Percentiles rank a stretch among this genome's conserved stretches.
phyloP scores from a whole-genome alignment of 2,329 filamentous ascomycete species.

The Fusarium concolor region DNA sequence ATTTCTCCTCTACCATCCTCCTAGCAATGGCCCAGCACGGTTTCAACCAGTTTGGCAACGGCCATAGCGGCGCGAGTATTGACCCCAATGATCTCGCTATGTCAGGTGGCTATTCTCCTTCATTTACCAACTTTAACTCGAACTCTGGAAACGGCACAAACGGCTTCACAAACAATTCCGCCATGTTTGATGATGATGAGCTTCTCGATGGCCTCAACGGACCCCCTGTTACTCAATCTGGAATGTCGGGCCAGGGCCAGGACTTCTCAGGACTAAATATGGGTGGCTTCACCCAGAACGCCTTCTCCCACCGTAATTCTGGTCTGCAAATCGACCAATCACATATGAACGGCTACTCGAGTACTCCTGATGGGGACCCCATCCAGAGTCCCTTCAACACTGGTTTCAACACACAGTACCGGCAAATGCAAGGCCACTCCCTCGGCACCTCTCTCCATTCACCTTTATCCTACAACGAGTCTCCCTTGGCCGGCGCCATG shows the following conservation, averaged over 20 bases:
- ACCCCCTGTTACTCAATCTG: slow-evolving; percentile 63
- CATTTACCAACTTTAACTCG: slow-evolving; percentile 70
- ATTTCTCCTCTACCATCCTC: slow-evolving; percentile 24
- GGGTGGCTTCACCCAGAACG: slow-evolving; percentile 62
- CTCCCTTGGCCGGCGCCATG: slow-evolving; percentile 59
- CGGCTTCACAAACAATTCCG: slow-evolving; percentile 81
- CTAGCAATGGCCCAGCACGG: slow-evolving; percentile 65
- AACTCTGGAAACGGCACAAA: slow-evolving; percentile 69
- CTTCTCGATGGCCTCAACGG: slow-evolving; percentile 78
- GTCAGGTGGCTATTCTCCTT: slow-evolving; percentile 68
- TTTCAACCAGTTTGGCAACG: slow-evolving; percentile 67
- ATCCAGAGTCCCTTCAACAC: slow-evolving; percentile 91
- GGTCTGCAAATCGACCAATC: slow-evolving; percentile 62
- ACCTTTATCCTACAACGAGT: slow-evolving; percentile 55
- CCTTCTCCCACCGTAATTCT: slow-evolving; percentile 68
- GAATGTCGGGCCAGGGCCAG: slow-evolving; percentile 65
- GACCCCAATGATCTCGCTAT: slow-evolving; percentile 89
- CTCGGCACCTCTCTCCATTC: slow-evolving; percentile 64
- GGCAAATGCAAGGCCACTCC: slow-evolving; percentile 71
- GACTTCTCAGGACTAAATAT: slow-evolving; percentile 70
- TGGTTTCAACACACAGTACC: slow-evolving; percentile 84
- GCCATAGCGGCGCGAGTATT: slow-evolving; percentile 70
- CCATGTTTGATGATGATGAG: slow-evolving; percentile 88
- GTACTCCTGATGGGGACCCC: slow-evolving; percentile 90
- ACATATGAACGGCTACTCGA: slow-evolving; percentile 85